Percentiles rank a stretch among this genome's conserved stretches.
Evolutionary conservation across 805 yeast genomes (phyloP).

Genomic region (Monosporozyma servazzii): DNA sequence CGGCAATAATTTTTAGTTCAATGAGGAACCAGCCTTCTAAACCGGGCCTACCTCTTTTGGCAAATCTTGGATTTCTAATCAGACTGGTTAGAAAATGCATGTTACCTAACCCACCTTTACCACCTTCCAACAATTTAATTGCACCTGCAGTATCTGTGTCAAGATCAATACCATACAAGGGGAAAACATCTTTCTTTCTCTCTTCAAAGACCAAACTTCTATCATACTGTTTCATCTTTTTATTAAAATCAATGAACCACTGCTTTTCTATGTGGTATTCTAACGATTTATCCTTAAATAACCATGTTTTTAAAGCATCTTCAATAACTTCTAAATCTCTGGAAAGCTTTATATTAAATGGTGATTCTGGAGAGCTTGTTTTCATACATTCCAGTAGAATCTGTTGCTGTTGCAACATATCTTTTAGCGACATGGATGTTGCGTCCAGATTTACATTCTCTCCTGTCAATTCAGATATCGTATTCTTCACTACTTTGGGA

Average conservation of each 20-base stretch:
- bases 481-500: conserved; percentile 40
- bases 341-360: conserved; percentile 42
- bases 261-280: conserved; percentile 57
- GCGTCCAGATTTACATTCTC: conserved; percentile 3
- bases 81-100: conserved; percentile 84
- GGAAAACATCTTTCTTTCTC: conserved; percentile 56
- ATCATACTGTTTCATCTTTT: conserved; percentile 60
- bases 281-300: conserved; percentile 68
- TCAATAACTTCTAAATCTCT: conserved; percentile 61
- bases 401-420: conserved; percentile 13
- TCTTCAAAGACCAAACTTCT: conserved; percentile 49
- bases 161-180: conserved; percentile 73
- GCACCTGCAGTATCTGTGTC: conserved; percentile 55
- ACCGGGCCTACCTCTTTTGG: conserved; percentile 69
- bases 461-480: conserved; percentile 10
- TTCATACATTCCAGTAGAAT: conserved; percentile 31
- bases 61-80: conserved; percentile 83
- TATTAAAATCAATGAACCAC: conserved; percentile 56
- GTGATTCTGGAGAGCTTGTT: background rate
- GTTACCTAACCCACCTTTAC: conserved; percentile 91
- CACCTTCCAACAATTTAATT: conserved; percentile 65
- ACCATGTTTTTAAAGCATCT: conserved; percentile 57
- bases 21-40: conserved; percentile 59
- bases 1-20: conserved; percentile 84
- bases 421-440: conserved; percentile 15